Evolutionary conservation across 2,329 filamentous ascomycete species (phyloP).

Genomic region (Penicillium rolfsii): DNA sequence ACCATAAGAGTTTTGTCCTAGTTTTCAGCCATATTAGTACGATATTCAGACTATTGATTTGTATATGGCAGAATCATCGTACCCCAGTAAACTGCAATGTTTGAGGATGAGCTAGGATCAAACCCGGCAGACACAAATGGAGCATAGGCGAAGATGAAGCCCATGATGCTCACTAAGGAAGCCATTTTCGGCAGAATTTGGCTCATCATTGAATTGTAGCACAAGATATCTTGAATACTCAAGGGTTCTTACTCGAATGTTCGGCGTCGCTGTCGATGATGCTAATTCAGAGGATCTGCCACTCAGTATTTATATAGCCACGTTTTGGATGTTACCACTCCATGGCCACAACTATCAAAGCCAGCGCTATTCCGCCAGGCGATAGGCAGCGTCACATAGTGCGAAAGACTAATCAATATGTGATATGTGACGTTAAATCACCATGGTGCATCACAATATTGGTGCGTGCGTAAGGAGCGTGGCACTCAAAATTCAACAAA

Average conservation of each 20-base stretch:
- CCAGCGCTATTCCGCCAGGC: too few species aligned
- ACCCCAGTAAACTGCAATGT: slow-evolving; percentile 67
- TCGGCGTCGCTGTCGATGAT: neutral
- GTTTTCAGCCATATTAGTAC: neutral
- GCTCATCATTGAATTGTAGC: neutral
- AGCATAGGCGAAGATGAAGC: neutral
- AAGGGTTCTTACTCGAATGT: too few species aligned
- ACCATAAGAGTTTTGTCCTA: slow-evolving; percentile 61
- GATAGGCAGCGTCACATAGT: neutral
- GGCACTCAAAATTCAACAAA: neutral
- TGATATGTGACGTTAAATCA: neutral
- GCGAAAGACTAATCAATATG: neutral
- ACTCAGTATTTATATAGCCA: neutral
- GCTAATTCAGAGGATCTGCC: neutral
- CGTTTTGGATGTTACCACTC: too few species aligned
- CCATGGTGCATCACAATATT: neutral
- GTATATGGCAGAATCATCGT: neutral
- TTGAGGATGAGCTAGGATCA: slow-evolving; percentile 49
- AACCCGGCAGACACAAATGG: slow-evolving; percentile 28
- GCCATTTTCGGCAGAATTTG: neutral
- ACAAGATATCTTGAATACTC: neutral
- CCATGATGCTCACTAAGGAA: neutral
- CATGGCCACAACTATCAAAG: too few species aligned
- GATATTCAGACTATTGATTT: neutral
- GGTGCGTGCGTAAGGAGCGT: neutral